These are phyloP conservation scores for Lactarius hengduanensis DNA, from an alignment of 768 basidiomycete genomes.

Conservation along the genomic window DNA sequence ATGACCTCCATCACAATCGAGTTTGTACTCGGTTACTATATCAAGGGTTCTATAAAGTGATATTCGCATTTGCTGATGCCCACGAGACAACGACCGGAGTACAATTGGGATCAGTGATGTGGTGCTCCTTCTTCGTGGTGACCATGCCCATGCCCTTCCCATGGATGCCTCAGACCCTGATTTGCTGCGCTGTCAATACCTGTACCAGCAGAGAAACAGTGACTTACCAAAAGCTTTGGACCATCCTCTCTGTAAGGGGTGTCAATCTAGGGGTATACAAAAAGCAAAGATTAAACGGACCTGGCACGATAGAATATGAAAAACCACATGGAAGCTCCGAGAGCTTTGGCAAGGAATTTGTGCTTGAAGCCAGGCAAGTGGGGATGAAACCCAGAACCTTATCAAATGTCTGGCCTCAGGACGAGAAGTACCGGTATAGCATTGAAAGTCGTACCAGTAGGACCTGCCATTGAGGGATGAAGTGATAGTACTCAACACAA, in stretches of 20 bases:
- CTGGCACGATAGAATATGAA: conserved; percentile 96
- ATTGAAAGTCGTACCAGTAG: conserved; percentile 18
- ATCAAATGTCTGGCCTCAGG: conserved; percentile 6
- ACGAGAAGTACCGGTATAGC: not conserved
- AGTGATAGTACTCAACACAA: not conserved
- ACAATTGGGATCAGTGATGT: conserved; percentile 38
- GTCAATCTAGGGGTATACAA: not conserved
- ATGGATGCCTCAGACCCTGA: conserved; percentile 50
- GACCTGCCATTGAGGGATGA: conserved; percentile 20
- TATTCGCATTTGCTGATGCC: not conserved
- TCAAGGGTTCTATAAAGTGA: not conserved
- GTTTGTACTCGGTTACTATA: not conserved
- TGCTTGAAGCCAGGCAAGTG: conserved; percentile 79
- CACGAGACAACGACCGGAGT: not conserved
- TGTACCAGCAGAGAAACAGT: not conserved
- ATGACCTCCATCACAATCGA: not conserved
- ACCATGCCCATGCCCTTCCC: conserved; percentile 57
- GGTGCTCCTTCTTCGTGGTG: conserved; percentile 41
- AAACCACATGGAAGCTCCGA: conserved; percentile 98
- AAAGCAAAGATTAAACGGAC: conserved; percentile 46
- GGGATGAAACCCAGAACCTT: conserved; percentile 82
- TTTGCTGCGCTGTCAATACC: not conserved
- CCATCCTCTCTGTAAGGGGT: conserved; percentile 40
- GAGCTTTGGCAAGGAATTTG: conserved; percentile 74
- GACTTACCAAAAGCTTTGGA: conserved; percentile 38